Conservation (phyloP, 2,329 filamentous ascomycete genomes). For the Cladobotryum mycophilum region DNA sequence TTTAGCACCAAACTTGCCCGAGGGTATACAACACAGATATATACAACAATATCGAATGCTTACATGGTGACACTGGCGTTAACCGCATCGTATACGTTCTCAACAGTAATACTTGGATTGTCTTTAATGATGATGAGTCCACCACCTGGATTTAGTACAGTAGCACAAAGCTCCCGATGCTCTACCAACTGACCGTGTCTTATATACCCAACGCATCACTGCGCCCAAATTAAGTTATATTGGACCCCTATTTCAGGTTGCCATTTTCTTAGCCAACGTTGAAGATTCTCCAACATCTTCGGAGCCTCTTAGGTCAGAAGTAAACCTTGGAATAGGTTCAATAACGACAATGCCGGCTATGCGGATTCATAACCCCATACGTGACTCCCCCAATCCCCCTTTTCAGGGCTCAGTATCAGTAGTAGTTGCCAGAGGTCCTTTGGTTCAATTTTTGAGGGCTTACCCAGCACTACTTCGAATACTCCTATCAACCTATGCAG, state of each 20-base stretch:
- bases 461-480: slow-evolving; percentile 35
- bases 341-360: slow-evolving; percentile 68
- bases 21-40: too few species aligned
- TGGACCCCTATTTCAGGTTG: slow-evolving; percentile 32
- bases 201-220: slow-evolving; percentile 83
- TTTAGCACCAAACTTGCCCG: slow-evolving; percentile 10
- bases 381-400: slow-evolving; percentile 80
- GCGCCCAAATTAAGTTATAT: slow-evolving; percentile 82
- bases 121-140: slow-evolving; percentile 48
- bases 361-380: slow-evolving; percentile 61
- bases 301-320: slow-evolving; percentile 50
- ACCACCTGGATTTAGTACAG: slow-evolving; percentile 24
- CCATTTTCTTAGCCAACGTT: slow-evolving; percentile 73
- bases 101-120: slow-evolving; percentile 54
- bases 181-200: slow-evolving; percentile 64
- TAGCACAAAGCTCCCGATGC: slow-evolving; percentile 58
- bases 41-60: not conserved
- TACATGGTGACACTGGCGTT: slow-evolving; percentile 73
- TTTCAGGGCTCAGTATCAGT: not conserved
- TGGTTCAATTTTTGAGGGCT: slow-evolving; percentile 5
- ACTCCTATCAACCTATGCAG: slow-evolving; percentile 22
- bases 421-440: too few species aligned
- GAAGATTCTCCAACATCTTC: slow-evolving; percentile 58
- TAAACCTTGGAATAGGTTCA: slow-evolving; percentile 80
- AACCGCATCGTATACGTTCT: slow-evolving; percentile 66